Conservation (phyloP, 2,329 filamentous ascomycete species). For the Trichoderma pleuroti region DNA sequence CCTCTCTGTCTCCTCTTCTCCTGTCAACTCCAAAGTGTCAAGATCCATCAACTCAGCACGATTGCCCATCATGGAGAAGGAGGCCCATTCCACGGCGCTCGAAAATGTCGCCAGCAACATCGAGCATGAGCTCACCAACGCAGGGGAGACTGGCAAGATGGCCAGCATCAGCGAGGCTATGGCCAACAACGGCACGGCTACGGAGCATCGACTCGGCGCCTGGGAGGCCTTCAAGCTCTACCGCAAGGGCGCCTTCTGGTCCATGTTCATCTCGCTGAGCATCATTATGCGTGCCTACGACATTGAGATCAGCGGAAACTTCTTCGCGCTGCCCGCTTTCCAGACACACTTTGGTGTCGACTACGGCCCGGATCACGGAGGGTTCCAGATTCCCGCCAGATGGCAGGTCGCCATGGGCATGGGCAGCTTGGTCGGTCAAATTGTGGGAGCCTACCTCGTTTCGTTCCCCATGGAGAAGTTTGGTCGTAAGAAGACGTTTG, state of each 20-base stretch:
- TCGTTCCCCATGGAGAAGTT: slow-evolving; percentile 32
- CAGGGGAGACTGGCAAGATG: slow-evolving; percentile 10
- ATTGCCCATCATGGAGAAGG: slow-evolving; percentile 12
- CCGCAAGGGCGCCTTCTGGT: slow-evolving; percentile 37
- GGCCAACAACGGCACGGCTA: slow-evolving; percentile 7
- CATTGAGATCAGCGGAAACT: slow-evolving; percentile 35
- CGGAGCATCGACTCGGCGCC: not conserved
- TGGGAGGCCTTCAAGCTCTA: slow-evolving; percentile 30
- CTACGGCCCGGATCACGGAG: slow-evolving; percentile 18
- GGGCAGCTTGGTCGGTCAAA: slow-evolving; percentile 43
- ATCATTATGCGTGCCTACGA: slow-evolving; percentile 45
- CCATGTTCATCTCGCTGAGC: slow-evolving; percentile 34
- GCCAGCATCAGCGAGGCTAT: slow-evolving; percentile 15
- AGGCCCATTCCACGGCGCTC: not conserved
- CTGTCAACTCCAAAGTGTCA: not conserved
- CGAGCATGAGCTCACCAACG: slow-evolving; percentile 14
- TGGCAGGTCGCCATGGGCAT: slow-evolving; percentile 51
- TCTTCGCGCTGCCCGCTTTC: slow-evolving; percentile 34
- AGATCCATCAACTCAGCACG: not conserved
- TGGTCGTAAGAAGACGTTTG: slow-evolving; percentile 43
- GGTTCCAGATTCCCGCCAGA: slow-evolving; percentile 40
- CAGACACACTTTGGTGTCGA: slow-evolving; percentile 5
- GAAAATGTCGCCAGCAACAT: slow-evolving; percentile 17
- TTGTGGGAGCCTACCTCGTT: slow-evolving; percentile 41
- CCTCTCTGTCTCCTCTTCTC: not conserved